Percentiles rank a stretch among this genome's conserved stretches.
Evolutionary conservation across 2,329 filamentous ascomycete genomes (phyloP).

Genomic region (Venturia carpophila): DNA sequence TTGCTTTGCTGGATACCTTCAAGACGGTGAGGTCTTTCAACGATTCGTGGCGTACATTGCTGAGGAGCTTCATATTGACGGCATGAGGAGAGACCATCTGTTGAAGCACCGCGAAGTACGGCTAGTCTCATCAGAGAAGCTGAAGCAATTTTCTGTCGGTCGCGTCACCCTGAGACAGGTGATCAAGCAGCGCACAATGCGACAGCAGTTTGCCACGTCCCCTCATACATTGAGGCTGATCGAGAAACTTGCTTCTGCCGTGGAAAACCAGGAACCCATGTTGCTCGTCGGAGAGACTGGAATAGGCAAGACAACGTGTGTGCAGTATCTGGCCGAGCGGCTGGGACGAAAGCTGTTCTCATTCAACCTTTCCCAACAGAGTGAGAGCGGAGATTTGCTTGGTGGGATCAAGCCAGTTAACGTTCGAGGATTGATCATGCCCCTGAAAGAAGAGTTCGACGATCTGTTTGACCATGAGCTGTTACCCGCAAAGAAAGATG

Average conservation of each 20-base stretch:
- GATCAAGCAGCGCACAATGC: background rate
- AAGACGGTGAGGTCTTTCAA: constrained; percentile 53
- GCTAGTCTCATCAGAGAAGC: constrained; percentile 24
- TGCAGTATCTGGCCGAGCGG: constrained; percentile 81
- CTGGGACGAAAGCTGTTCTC: constrained; percentile 82
- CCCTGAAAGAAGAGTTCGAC: constrained; percentile 89
- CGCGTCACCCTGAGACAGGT: constrained; percentile 1
- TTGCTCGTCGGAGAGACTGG: constrained; percentile 97
- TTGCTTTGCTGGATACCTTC: constrained; percentile 78
- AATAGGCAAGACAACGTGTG: constrained; percentile 93
- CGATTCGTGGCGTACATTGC: constrained; percentile 64
- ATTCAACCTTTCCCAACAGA: constrained; percentile 96
- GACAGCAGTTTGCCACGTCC: constrained; percentile 68
- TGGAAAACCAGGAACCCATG: constrained; percentile 78
- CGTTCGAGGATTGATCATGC: constrained; percentile 75
- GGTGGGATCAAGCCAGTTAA: constrained; percentile 97
- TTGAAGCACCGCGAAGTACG: constrained; percentile 64
- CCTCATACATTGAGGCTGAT: constrained; percentile 75
- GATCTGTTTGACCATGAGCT: constrained; percentile 83
- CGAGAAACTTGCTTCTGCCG: constrained; percentile 78
- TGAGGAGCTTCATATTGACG: constrained; percentile 78
- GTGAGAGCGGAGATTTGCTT: constrained; percentile 89
- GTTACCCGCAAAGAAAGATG: constrained; percentile 63
- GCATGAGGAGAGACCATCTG: constrained; percentile 71
- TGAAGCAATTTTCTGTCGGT: constrained; percentile 12